These are phyloP conservation scores for Paratinospora sagittata DNA, from an alignment of 164 flowering plant species.

Conservation along the genomic window DNA sequence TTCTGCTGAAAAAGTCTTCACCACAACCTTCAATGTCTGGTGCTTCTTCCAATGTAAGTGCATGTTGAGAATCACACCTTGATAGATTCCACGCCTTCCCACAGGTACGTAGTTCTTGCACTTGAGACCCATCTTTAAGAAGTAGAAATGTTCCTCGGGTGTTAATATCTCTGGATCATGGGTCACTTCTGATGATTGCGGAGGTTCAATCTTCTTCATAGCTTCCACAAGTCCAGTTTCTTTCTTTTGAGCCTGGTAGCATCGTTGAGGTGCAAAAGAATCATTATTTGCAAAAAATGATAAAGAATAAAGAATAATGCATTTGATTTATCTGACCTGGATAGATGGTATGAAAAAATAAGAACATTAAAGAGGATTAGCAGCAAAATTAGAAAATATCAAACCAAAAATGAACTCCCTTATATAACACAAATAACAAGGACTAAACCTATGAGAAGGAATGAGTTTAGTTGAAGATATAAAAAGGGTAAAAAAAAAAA, in stretches of 20 bases:
- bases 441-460: no score
- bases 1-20: slow-evolving; percentile 81
- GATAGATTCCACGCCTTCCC: slow-evolving; percentile 87
- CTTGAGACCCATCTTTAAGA: slow-evolving; percentile 84
- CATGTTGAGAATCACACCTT: slow-evolving; percentile 96
- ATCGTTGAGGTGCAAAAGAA: not conserved
- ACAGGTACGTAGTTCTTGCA: slow-evolving; percentile 84
- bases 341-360: no score
- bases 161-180: slow-evolving; percentile 98
- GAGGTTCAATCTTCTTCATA: slow-evolving; percentile 73
- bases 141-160: slow-evolving; percentile 94
- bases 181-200: slow-evolving; percentile 53
- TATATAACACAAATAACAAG: no score
- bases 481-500: no score
- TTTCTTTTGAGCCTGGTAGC: slow-evolving; percentile 68
- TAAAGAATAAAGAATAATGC: no score
- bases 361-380: no score
- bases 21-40: slow-evolving; percentile 74
- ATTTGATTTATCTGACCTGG: no score
- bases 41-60: slow-evolving; percentile 99
- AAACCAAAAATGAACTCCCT: no score
- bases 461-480: no score
- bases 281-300: not conserved
- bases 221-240: slow-evolving; percentile 65
- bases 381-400: no score